These are phyloP conservation scores for Brassica carinata DNA, from an alignment of 345 rosid species.

Conservation along the genomic window DNA sequence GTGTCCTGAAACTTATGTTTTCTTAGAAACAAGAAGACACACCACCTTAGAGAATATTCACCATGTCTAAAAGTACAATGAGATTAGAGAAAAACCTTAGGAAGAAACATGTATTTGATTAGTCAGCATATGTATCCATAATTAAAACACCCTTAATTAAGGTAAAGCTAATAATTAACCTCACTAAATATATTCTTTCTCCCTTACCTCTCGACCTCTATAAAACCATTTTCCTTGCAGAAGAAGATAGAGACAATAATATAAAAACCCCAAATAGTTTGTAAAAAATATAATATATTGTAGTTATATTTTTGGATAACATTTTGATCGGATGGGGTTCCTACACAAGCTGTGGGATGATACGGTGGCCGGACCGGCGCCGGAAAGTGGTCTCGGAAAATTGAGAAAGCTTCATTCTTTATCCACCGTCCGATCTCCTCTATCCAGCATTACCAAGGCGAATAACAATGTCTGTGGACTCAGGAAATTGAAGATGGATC, in stretches of 20 bases:
- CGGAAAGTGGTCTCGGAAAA: constrained; percentile 77
- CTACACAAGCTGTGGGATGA: constrained; percentile 96
- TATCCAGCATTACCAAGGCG: constrained; percentile 54
- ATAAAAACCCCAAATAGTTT: constrained; percentile 10
- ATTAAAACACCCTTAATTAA: constrained; percentile 36
- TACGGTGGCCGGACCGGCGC: constrained; percentile 94
- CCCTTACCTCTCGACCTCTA: constrained; percentile 38
- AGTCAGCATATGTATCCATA: constrained; percentile 22
- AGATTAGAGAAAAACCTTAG: neutral
- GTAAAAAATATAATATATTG: neutral
- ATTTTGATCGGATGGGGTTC: constrained; percentile 65
- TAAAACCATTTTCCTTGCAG: constrained; percentile 32
- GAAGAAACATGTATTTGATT: neutral
- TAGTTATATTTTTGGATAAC: constrained; percentile 21
- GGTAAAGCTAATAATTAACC: constrained; percentile 35
- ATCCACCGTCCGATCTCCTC: constrained; percentile 42
- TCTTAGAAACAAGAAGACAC: neutral
- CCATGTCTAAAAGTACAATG: neutral
- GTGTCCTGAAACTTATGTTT: neutral
- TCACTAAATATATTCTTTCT: constrained; percentile 36
- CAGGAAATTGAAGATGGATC: constrained; percentile 48
- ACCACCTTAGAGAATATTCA: neutral
- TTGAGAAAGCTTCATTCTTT: constrained; percentile 64
- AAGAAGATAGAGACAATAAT: constrained; percentile 16
- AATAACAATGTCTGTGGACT: constrained; percentile 36